Evolutionary conservation across 257 asterid genomes (phyloP).

Genomic region (Primulina tabacum): DNA sequence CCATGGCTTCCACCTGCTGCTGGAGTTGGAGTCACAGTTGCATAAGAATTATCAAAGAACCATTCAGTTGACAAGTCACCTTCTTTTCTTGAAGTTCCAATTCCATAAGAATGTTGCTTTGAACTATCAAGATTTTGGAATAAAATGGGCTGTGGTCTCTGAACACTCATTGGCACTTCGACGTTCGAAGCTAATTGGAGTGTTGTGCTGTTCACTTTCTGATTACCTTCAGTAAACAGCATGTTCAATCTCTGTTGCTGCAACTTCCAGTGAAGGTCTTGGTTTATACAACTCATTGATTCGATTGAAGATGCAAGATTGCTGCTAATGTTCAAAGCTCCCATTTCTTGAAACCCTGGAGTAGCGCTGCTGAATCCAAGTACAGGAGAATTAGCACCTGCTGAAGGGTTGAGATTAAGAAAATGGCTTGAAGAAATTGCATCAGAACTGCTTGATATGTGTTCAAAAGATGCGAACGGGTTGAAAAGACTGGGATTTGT

Average conservation of each 20-base stretch:
- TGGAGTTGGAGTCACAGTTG: conserved; percentile 29
- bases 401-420: conserved; percentile 41
- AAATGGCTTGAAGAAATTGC: conserved; percentile 40
- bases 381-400: conserved; percentile 24
- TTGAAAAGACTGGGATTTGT: conserved; percentile 27
- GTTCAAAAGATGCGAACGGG: conserved; percentile 45
- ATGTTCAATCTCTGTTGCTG: conserved; percentile 61
- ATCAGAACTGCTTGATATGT: conserved; percentile 23
- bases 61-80: conserved; percentile 47
- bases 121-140: conserved; percentile 47
- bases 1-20: conserved; percentile 21
- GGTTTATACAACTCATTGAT: conserved; percentile 65
- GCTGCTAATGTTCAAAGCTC: conserved; percentile 19
- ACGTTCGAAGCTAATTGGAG: conserved; percentile 17
- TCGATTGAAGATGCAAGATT: conserved; percentile 54
- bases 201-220: conserved; percentile 26
- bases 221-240: conserved; percentile 38
- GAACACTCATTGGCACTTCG: conserved; percentile 20
- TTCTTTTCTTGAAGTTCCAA: conserved; percentile 37
- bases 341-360: conserved; percentile 44
- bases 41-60: conserved; percentile 48
- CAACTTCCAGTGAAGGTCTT: conserved; percentile 63
- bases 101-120: conserved; percentile 23
- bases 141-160: conserved; percentile 52
- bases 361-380: conserved; percentile 34